Evolutionary conservation across 768 basidiomycete genomes (phyloP), one percentile per base, ranked within the genome.

Genomic region (Boletus tylopilopsis): DNA sequence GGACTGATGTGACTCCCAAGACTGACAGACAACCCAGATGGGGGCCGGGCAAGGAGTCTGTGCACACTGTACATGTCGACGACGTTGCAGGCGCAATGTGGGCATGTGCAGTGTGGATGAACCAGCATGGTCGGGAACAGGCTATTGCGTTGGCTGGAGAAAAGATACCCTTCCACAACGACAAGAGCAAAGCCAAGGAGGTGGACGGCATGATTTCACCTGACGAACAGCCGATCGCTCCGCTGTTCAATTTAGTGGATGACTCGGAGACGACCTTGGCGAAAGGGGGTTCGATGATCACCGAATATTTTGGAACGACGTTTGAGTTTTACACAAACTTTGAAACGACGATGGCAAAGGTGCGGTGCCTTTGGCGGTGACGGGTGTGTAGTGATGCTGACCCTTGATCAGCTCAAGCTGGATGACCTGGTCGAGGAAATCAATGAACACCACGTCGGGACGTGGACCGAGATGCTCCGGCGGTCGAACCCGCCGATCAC

Each of bases 201-300:
- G 79, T 88, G 22, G 75, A 80, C 32, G 86, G 84, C 35, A 77
- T 84, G 68, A 70, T 76, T 22, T 66, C 79, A 8, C 74, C 78
- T 21, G 76, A 79, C 44, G 68, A 72, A 61, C 82, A 80, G 55
- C 72, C 85, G 6, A 63, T 82, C 35, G 90, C 84, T 2, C 87
- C 90, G 3, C 55, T 92, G n/a, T 93, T 94, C 70, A 90, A 93
- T 63, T 63, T 94, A 58, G 90, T 83, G 55, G 90, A 92, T 60
- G 85, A 91, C 54, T 81, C 86, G 7, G 74, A 88, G 38, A 82
- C 77, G 55, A 88, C 87, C 6, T 71, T 86, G 34, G 66, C 81
- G 27, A 84, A 81, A 50, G 77, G 84, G 6, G 87, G 84, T 8
- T 76, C 82, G 45, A 78, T 75, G 18, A 76, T 86, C 32, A 81